Evolutionary conservation across 805 yeast species (phyloP).

Genomic region (Ogataea ramenticola): DNA sequence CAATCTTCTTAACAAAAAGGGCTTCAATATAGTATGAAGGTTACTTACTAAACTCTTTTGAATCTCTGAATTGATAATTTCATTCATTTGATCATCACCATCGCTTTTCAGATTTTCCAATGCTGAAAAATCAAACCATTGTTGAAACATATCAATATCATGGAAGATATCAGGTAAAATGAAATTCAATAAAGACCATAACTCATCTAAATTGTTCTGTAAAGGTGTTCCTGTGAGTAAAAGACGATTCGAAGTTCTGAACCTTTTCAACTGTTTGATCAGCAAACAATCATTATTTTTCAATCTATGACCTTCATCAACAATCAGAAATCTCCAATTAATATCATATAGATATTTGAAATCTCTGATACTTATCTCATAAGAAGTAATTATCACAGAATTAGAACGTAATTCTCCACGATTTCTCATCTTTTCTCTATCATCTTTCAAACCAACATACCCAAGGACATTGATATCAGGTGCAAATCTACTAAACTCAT

Average conservation of each 20-base stretch:
- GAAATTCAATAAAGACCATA: constrained; percentile 89
- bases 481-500: constrained; percentile 65
- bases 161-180: constrained; percentile 89
- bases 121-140: constrained; percentile 85
- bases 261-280: constrained; percentile 61
- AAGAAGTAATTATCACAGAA: constrained; percentile 69
- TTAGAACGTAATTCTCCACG: constrained; percentile 16
- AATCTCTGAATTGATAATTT: constrained; percentile 48
- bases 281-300: constrained; percentile 78
- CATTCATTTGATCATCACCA: constrained; percentile 32
- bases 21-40: constrained; percentile 81
- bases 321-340: constrained; percentile 78
- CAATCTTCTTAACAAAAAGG: constrained; percentile 77
- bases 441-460: constrained; percentile 58
- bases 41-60: constrained; percentile 62
- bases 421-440: constrained; percentile 40
- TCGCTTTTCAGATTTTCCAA: constrained; percentile 31
- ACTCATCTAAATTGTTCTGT: constrained; percentile 82
- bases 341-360: constrained; percentile 42
- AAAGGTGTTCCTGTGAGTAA: constrained; percentile 94
- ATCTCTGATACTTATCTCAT: constrained; percentile 74
- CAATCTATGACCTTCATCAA: constrained; percentile 93
- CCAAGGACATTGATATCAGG: constrained; percentile 58
- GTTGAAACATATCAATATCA: constrained; percentile 82
- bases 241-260: constrained; percentile 64